These are phyloP conservation scores for Aspergillus mulundensis DNA, from an alignment of 495 filamentous ascomycete species.

Conservation along the genomic window DNA sequence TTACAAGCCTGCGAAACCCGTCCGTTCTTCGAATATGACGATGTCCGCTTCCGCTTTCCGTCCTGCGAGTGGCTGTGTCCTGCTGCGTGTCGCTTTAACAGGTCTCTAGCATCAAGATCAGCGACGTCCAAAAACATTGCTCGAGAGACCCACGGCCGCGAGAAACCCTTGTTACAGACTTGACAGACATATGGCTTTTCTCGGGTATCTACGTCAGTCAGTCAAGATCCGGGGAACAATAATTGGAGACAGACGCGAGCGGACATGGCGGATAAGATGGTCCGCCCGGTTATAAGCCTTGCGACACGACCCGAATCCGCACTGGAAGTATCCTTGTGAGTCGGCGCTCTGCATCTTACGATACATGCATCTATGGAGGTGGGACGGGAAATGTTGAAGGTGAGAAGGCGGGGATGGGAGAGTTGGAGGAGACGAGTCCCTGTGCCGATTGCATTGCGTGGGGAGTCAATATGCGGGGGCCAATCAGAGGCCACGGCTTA, in stretches of 20 bases:
- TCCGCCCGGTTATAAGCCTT: conserved; percentile 52
- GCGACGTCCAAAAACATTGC: no score
- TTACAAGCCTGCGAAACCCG: conserved; percentile 54
- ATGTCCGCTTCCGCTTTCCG: conserved; percentile 42
- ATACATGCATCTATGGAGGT: neutral
- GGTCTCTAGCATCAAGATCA: conserved; percentile 27
- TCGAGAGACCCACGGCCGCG: conserved; percentile 35
- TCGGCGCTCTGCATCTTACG: neutral
- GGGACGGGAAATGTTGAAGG: neutral
- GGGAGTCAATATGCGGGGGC: conserved; percentile 1
- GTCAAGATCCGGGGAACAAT: neutral
- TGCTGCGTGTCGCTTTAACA: conserved; percentile 52
- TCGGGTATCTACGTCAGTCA: conserved; percentile 36
- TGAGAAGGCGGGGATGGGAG: neutral
- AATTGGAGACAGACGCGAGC: conserved; percentile 34
- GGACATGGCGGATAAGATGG: conserved; percentile 54
- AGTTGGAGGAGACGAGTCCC: neutral
- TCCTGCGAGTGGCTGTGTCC: conserved; percentile 45
- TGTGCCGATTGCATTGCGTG: neutral
- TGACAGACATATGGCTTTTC: conserved; percentile 49
- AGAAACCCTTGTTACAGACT: conserved; percentile 52
- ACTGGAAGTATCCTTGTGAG: conserved; percentile 42
- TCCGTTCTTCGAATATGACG: conserved; percentile 39
- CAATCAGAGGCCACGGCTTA: neutral
- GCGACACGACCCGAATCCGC: conserved; percentile 50